Evolutionary conservation across 2,329 filamentous ascomycete species (phyloP), one percentile per base, ranked within the genome.

Genomic region (Colletotrichum orbiculare): DNA sequence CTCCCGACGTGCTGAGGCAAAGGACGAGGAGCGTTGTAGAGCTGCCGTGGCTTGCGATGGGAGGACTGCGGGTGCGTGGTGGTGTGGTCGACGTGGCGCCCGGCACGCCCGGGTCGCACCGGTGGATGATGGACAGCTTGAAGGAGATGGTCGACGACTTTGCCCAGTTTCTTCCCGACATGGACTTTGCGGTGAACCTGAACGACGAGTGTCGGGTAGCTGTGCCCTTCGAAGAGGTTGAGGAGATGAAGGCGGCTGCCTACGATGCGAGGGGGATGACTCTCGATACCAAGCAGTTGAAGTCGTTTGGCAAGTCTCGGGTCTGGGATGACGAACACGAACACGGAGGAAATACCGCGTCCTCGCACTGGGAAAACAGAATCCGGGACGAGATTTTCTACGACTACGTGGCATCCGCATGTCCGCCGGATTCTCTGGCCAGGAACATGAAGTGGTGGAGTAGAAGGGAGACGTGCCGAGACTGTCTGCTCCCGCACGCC

Each of bases 111-210:
- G 72, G 75, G n/a, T 71, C 73, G 9, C 71, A 74, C 2, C 73
- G 78, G n/a, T 74, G 74, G 69, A 67, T 78, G 59, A 69, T 82
- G 54, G 76, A 79, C 5, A 75, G 76, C 6, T 65, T 81, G 0
- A 79, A 86, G 9, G 84, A 83, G 8, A 91, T 94, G 87, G 85
- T 94, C 73, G 80, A 86, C 64, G 77, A 82, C 0, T 94, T 94
- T 71, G 82, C 88, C 2, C 76, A 89, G 67, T 87, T 90, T 73
- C 79, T 96, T 25, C 91, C 91, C 1, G 87, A 93, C 68, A 92
- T 95, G 90, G 90, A 93, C 69, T 77, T 96, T 39, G 89, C 90
- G 0, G 90, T 95, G 78, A 96, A 96, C 73, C 82, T 90, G 11
- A 41, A 77, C 71, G 15, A 75, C 57, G 33, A 73, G 69, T 34